Evolutionary conservation across 2,329 filamentous ascomycete genomes (phyloP), one percentile per base, ranked within the genome.

Genomic region (Camillea tinctor): DNA sequence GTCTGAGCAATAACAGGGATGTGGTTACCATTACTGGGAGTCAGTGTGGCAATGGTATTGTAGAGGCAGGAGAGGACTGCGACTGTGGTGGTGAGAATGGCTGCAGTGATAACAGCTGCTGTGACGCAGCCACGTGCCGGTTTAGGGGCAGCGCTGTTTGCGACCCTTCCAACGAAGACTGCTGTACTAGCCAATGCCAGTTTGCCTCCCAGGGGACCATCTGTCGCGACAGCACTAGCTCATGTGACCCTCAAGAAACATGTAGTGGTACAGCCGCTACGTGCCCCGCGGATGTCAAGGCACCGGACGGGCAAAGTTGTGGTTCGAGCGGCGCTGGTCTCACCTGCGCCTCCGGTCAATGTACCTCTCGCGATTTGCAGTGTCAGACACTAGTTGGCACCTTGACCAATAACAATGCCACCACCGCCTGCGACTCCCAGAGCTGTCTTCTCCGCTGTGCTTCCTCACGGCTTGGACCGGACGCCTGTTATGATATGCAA

Each of bases 21-120:
- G 87, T 99, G 52, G 84, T 85, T 30, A 95, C 90, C 24, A 91
- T 96, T 67, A 89, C 88, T 0, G 91, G 90, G 57, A 89, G 89
- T 68, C 88, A 93, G 72, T 99, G 95, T 75, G 95, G 95, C 60
- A 99, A 99, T 75, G 95, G 95, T 57, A 98, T 99, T 66, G 95
- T 99, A 55, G 95, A 98, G 77, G 80, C 84, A 19, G 95, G 92
- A 64, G 95, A 99, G 76, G 90, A 99, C 56, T 99, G 95, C 76
- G 95, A 99, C 76, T 99, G 95, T 71, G 95, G 95, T 63, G 94
- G 94, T 57, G 78, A 80, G 15, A 76, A 79, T 15, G 85, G 85
- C 48, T 99, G 95, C 73, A 85, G 81, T 22, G 76, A 81, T 69
- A 95, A 98, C 76, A 71, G 74, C 15, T 99, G 95, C 80, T 99